Evolutionary conservation across 2,329 filamentous ascomycete species (phyloP), one percentile per base, ranked within the genome.

Genomic region (Alternaria metachromatica): DNA sequence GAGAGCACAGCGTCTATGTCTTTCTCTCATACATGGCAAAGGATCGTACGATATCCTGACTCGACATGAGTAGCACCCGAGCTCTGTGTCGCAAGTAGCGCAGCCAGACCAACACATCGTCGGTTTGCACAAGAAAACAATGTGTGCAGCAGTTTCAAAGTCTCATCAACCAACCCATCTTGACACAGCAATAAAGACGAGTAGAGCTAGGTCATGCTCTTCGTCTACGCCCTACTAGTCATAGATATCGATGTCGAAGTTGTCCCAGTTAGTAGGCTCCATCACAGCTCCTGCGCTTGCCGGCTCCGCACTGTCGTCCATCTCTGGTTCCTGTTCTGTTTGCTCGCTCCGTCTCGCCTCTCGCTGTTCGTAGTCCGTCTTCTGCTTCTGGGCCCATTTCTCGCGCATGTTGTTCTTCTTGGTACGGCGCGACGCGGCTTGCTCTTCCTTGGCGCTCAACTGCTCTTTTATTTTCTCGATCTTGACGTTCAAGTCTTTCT

Each of bases 241-340:
- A 26, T 54, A 44, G 13, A 58, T 20, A 11, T 58, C 56, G n/a
- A 58, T 51, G 21, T 55, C 53, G 26, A 55, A 51, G 5, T 58
- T 33, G 28, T 51, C 30, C 13, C 50, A 33, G 28, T 18, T 21
- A 13, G 9, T 23, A 10, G 20, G 13, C 20, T 20, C 20, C 15
- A 3, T 37, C 13, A 33, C 20, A 53, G 20, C 30, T 37, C 49
- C 30, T 13, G 28, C 49, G 20, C 49, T 53, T 21, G 49, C 49
- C 30, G n/a, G 21, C 49, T 53, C 13, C 20, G 13, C 49, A 58
- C 15, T 45, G 13, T 23, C 33, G 7, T 58, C n/a, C 30, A 33
- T 41, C 45, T 50, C 28, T 58, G 45, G 6, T 33, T 58, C 30
- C 30, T 48, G 25, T 28, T 20, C 21, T 58, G 7, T 20, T 33